These are phyloP conservation scores for Eragrostis curvula DNA, from an alignment of 176 grass and related monocot species.

Conservation along the genomic window DNA sequence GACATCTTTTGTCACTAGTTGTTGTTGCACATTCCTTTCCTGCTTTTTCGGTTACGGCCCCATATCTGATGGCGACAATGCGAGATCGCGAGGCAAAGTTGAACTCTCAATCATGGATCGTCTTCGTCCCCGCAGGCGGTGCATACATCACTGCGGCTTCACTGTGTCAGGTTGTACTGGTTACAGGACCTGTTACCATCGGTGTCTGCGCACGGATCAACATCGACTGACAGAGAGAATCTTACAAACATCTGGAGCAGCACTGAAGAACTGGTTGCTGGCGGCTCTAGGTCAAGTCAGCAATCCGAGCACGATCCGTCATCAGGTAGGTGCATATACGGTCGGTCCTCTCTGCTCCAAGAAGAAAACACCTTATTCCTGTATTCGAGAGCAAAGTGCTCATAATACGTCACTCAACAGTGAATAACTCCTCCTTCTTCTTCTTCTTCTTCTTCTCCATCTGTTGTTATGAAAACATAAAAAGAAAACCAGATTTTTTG, in stretches of 20 bases:
- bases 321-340: too few species aligned
- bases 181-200: neutral
- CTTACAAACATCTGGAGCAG: slow-evolving; percentile 1
- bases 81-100: slow-evolving; percentile 2
- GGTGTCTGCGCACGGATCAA: neutral
- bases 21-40: neutral
- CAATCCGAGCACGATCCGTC: too few species aligned
- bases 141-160: neutral
- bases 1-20: neutral
- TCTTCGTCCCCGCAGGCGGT: neutral
- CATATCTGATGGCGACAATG: slow-evolving; percentile 26
- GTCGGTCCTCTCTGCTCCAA: too few species aligned
- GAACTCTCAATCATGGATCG: slow-evolving; percentile 30
- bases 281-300: too few species aligned
- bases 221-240: neutral
- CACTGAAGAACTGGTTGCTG: neutral
- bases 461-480: too few species aligned
- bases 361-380: too few species aligned
- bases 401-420: too few species aligned
- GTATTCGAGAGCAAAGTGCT: too few species aligned
- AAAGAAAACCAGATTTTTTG: too few species aligned
- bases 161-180: slow-evolving; percentile 29
- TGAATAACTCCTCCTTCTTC: too few species aligned
- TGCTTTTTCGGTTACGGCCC: neutral
- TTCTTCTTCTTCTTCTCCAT: too few species aligned